Evolutionary conservation across 2,329 filamentous ascomycete genomes (phyloP).

Genomic region (Colletotrichum destructivum): DNA sequence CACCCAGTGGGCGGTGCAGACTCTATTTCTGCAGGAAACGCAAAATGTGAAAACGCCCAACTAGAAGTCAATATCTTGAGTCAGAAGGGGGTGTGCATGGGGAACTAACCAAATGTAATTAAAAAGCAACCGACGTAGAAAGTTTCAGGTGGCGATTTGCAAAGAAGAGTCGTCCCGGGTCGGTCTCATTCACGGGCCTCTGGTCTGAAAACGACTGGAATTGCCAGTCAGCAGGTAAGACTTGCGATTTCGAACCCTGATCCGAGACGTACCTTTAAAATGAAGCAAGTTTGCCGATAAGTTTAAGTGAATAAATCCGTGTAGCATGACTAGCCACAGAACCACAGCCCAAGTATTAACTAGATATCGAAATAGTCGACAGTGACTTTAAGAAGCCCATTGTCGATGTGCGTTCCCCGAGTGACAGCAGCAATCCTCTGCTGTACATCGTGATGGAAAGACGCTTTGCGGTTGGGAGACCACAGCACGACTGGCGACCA

Average conservation of each 20-base stretch:
- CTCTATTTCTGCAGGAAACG: background rate
- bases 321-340: background rate
- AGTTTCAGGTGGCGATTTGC: background rate
- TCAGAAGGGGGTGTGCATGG: background rate
- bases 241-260: too few relatives aligned
- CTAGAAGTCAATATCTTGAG: background rate
- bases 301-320: background rate
- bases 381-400: conserved; percentile 8
- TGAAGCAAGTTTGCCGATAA: background rate
- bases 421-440: conserved; percentile 1
- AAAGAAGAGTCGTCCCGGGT: background rate
- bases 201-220: background rate
- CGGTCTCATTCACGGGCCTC: background rate
- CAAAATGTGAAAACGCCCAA: background rate
- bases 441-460: background rate
- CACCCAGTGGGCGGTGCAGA: background rate
- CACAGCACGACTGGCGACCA: conserved; percentile 25
- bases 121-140: background rate
- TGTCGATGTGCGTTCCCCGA: background rate
- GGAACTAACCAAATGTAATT: background rate
- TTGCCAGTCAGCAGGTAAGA: background rate
- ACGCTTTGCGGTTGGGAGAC: conserved; percentile 17
- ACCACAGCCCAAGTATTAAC: too few relatives aligned
- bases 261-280: background rate
- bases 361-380: conserved; percentile 14